Base-by-base conservation (phyloP, 768 basidiomycete genomes). In the Trametes cingulata region DNA sequence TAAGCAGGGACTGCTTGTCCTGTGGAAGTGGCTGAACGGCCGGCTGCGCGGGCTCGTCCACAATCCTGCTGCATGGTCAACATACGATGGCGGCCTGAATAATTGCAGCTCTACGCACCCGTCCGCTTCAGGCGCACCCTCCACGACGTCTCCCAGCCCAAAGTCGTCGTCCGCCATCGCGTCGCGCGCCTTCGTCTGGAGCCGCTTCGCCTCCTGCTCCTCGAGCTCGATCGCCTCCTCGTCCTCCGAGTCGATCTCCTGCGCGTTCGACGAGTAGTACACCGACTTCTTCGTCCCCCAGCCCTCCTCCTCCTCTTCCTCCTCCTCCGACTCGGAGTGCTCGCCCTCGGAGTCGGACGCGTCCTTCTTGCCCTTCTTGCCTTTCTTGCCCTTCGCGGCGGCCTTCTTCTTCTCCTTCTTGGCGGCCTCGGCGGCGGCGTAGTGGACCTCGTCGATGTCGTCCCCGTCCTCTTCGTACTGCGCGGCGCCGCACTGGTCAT, bases 221-320 rank as follows among this genome's bases (percentile, higher is more conserved):
- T 98, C 94, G 50, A 96, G 75, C 64, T 90, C 88, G 68, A 91
- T 84, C 35, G 86, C 90, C 72, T 96, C 95, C 67, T 96, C 95
- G 63, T 95, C 89, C 65, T 91, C 91, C 37, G 88, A 88, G 52
- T 91, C 91, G 37, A 93, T 76, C 55, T 90, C 76, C 36, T 80
- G 87, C 33, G 90, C 92, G 71, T 93, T 93, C 4, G 90, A 91
- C 3, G 91, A 85, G 70, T 96, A 96, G 74, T 95, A 98, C 4
- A 85, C 87, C 40, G 85, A 80, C 73, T 87, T 88, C 62, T 85
- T 83, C 60, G 77, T 80, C 10, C 95, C 95, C 95, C 95, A 98
- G 0, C 82, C 83, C 72, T 93, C 91, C 62, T 83, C 84, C 59
- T 83, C 83, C 15, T 69, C 68, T 33, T 58, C 58, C 52, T 47